These are phyloP conservation scores for Globisporangium radiosum DNA, from an alignment of 352 stramenopile species.

Conservation along the genomic window DNA sequence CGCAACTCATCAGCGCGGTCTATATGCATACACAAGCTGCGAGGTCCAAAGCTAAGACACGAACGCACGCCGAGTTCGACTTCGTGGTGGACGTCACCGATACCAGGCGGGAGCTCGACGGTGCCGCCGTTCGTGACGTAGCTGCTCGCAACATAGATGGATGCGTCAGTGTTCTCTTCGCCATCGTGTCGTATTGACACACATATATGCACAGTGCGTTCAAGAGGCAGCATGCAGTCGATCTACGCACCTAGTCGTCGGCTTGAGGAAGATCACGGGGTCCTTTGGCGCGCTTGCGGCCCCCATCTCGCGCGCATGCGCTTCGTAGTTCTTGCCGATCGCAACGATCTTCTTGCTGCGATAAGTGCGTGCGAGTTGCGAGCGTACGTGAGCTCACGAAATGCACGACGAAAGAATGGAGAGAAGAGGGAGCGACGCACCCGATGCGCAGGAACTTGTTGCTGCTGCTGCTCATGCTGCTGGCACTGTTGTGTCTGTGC, in stretches of 20 bases:
- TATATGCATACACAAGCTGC: too few relatives aligned
- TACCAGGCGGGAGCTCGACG: constrained; percentile 58
- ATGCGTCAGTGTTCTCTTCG: neutral
- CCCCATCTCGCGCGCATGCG: constrained; percentile 76
- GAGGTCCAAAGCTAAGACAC: too few relatives aligned
- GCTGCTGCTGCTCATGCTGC: constrained; percentile 3
- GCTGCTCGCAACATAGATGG: constrained; percentile 13
- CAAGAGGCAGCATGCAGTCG: neutral
- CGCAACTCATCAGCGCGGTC: too few relatives aligned
- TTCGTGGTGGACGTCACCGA: constrained; percentile 79
- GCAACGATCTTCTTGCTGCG: constrained; percentile 75
- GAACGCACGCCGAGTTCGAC: constrained; percentile 65
- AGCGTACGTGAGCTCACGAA: neutral
- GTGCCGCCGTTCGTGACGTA: constrained; percentile 53
- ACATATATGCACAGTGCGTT: neutral
- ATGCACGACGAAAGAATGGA: neutral
- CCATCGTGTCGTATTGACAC: too few relatives aligned
- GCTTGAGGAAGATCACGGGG: constrained; percentile 80
- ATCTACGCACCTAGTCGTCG: constrained; percentile 42
- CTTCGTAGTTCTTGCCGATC: constrained; percentile 85
- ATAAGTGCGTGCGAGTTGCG: neutral
- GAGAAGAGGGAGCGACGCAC: constrained; percentile 10
- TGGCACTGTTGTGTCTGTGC: too few relatives aligned
- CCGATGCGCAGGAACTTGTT: constrained; percentile 53
- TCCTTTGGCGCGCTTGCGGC: constrained; percentile 51